phyloP scores from a whole-genome alignment of 345 rosid species.

The Abelmoschus esculentus region DNA sequence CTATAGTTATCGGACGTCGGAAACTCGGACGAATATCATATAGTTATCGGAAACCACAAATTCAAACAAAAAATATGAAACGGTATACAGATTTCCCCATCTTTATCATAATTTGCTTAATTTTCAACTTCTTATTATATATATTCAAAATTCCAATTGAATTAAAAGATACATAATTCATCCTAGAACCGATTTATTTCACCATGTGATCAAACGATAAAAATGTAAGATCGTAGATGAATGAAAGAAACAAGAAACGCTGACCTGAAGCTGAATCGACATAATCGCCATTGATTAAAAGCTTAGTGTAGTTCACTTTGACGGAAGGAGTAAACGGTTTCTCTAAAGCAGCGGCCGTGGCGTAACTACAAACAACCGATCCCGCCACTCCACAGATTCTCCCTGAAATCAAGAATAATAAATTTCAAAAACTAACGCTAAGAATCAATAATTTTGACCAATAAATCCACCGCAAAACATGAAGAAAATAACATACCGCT shows the following conservation, averaged over 20 bases:
- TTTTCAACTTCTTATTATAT: too few species aligned
- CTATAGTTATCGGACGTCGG: too few species aligned
- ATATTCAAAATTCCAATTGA: too few species aligned
- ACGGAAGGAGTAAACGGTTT: conserved; percentile 45
- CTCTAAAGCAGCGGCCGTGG: conserved; percentile 45
- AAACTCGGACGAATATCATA: too few species aligned
- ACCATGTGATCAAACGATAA: too few species aligned
- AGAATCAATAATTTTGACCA: neutral
- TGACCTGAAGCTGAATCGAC: conserved; percentile 86
- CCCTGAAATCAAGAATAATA: conserved; percentile 30
- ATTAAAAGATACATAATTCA: too few species aligned
- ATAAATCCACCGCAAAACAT: neutral
- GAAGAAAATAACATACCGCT: conserved; percentile 21
- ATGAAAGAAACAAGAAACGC: neutral
- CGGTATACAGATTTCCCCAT: too few species aligned
- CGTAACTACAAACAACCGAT: conserved; percentile 31
- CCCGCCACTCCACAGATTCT: conserved; percentile 26
- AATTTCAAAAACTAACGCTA: neutral
- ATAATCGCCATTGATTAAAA: conserved; percentile 62
- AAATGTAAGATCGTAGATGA: too few species aligned
- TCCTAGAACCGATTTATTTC: too few species aligned
- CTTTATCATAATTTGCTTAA: too few species aligned
- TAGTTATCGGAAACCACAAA: too few species aligned
- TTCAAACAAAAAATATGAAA: too few species aligned
- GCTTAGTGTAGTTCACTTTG: conserved; percentile 48